Evolutionary conservation across 2,329 filamentous ascomycete species (phyloP).

Genomic region (Tolypocladium ophioglossoides): DNA sequence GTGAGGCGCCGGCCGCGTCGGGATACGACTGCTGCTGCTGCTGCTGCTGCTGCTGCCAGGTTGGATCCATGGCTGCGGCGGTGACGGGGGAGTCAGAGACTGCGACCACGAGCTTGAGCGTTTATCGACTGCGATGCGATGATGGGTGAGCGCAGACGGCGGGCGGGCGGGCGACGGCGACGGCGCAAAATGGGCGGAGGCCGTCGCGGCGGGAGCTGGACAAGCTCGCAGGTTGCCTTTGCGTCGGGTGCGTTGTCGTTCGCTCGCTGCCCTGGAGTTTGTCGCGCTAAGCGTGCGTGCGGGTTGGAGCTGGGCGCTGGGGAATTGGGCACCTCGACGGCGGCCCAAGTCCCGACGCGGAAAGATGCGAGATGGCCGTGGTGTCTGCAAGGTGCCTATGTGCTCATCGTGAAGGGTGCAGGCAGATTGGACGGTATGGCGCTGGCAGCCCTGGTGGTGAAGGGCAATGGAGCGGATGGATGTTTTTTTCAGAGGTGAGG

Average conservation of each 20-base stretch:
- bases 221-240: not conserved
- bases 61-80: slow-evolving; percentile 35
- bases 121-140: not conserved
- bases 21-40: slow-evolving; percentile 51
- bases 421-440: not conserved
- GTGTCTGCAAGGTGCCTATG: slow-evolving; percentile 4
- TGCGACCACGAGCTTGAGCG: not conserved
- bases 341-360: slow-evolving; percentile 8
- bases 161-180: not conserved
- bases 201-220: not conserved
- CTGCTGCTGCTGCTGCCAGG: slow-evolving; percentile 46
- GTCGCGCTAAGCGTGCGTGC: slow-evolving; percentile 1
- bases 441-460: not conserved
- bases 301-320: slow-evolving; percentile 1
- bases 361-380: slow-evolving; percentile 6
- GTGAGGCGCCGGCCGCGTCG: slow-evolving; percentile 51
- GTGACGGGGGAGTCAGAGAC: slow-evolving; percentile 5
- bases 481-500: not conserved
- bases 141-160: not conserved
- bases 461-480: not conserved
- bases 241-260: not conserved
- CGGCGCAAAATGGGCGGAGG: not conserved
- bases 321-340: slow-evolving; percentile 11
- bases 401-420: slow-evolving; percentile 5
- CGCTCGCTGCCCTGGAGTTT: not conserved